Conservation (phyloP, 345 rosid genomes). For the Kernera saxatilis region DNA sequence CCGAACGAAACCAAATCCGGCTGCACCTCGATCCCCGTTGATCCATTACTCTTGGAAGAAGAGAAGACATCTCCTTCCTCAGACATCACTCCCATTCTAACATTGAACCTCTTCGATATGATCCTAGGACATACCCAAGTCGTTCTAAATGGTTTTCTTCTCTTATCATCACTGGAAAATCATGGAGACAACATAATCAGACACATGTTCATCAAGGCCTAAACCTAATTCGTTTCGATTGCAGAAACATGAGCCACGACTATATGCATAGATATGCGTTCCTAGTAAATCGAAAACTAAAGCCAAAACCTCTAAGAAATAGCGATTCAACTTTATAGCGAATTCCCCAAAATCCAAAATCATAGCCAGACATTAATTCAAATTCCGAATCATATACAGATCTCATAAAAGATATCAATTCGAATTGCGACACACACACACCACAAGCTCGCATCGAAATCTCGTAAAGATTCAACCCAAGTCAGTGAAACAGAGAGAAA, state of each 20-base stretch:
- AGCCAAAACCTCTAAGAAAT: neutral
- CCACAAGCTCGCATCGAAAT: neutral
- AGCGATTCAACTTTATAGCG: neutral
- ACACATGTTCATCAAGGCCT: neutral
- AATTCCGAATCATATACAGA: neutral
- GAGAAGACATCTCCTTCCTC: constrained; percentile 47
- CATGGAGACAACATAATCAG: neutral
- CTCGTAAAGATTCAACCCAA: neutral
- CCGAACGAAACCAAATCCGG: constrained; percentile 44
- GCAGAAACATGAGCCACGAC: neutral
- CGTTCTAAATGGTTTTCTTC: neutral
- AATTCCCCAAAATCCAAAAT: neutral
- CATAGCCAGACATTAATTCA: neutral
- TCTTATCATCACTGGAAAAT: constrained; percentile 7
- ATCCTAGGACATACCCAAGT: constrained; percentile 6
- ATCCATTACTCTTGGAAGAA: constrained; percentile 35
- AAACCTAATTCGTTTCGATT: neutral
- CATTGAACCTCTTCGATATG: constrained; percentile 10
- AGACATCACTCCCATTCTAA: constrained; percentile 40
- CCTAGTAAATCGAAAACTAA: neutral
- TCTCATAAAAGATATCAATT: neutral
- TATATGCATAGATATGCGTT: neutral
- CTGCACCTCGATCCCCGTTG: constrained; percentile 36
- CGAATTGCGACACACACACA: neutral
- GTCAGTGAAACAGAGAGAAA: neutral